Conservation (phyloP, 495 filamentous ascomycete genomes). For the Penicillium maclennaniae region DNA sequence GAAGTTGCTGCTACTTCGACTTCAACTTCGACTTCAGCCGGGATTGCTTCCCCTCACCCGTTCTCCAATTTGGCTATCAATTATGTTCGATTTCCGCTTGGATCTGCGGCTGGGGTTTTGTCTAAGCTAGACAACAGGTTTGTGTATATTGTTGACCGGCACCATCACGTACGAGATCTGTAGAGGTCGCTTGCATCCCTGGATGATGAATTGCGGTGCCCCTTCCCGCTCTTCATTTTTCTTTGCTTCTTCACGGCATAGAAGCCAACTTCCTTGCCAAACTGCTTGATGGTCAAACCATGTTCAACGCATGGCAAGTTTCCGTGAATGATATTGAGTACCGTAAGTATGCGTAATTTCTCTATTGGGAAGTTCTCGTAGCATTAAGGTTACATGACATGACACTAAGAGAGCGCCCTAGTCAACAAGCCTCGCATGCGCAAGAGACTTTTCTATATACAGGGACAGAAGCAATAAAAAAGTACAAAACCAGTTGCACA, state of each 20-base stretch:
- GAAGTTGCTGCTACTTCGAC: constrained; percentile 12
- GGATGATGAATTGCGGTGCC: not conserved
- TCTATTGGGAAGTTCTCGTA: constrained; percentile 32
- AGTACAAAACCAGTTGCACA: constrained; percentile 46
- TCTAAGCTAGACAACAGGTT: not conserved
- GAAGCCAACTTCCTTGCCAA: not conserved
- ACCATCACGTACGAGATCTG: not conserved
- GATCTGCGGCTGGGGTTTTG: constrained; percentile 4
- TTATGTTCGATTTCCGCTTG: constrained; percentile 10
- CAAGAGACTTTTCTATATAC: constrained; percentile 48
- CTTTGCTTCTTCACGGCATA: not conserved
- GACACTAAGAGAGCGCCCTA: constrained; percentile 24
- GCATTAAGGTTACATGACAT: constrained; percentile 34
- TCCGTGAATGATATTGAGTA: not conserved
- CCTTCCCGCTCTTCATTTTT: not conserved
- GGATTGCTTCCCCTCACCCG: constrained; percentile 1
- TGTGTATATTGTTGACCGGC: not conserved
- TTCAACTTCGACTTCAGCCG: constrained; percentile 12
- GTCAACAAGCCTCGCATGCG: constrained; percentile 34
- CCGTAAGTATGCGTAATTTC: constrained; percentile 12
- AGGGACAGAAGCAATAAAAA: constrained; percentile 33
- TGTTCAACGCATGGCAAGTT: not conserved
- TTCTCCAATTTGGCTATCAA: constrained; percentile 15
- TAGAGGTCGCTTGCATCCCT: not conserved
- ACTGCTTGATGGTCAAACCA: not conserved